A percentile compares a stretch with the other conserved stretches of the same genome.
These are phyloP conservation scores for Fusarium sarcochroum DNA, from an alignment of 2,329 filamentous ascomycete species.

Conservation along the genomic window DNA sequence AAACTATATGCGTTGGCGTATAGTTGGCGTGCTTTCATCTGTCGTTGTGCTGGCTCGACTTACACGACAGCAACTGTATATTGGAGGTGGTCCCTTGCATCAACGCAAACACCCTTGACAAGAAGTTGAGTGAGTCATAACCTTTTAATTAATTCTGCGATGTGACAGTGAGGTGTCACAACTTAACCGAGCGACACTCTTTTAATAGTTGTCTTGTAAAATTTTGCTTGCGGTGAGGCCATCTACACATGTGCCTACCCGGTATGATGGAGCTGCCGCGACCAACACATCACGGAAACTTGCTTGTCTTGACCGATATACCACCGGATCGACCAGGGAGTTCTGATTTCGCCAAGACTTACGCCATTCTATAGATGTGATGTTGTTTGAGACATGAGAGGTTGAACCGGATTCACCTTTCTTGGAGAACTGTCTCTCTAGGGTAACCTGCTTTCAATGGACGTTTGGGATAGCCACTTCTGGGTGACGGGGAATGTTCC, in stretches of 20 bases:
- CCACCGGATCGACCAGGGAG: not conserved
- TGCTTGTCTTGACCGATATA: not conserved
- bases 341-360: not conserved
- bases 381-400: too few species aligned
- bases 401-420: too few species aligned
- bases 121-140: slow-evolving; percentile 17
- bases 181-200: slow-evolving; percentile 8
- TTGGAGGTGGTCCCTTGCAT: slow-evolving; percentile 32
- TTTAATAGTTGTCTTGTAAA: slow-evolving; percentile 5
- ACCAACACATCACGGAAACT: slow-evolving; percentile 18
- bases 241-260: slow-evolving; percentile 27
- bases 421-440: too few species aligned
- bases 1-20: slow-evolving; percentile 26
- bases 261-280: not conserved
- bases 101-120: slow-evolving; percentile 25
- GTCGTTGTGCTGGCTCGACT: slow-evolving; percentile 35
- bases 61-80: slow-evolving; percentile 35
- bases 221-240: slow-evolving; percentile 33
- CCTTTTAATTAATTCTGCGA: slow-evolving; percentile 15
- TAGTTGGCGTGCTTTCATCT: slow-evolving; percentile 31
- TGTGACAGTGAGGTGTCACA: slow-evolving; percentile 7
- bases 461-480: too few species aligned
- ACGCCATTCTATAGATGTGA: not conserved
- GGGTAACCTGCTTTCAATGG: too few species aligned
- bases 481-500: too few species aligned